phyloP scores from a whole-genome alignment of 768 basidiomycete species.

The Amanita thiersii region DNA sequence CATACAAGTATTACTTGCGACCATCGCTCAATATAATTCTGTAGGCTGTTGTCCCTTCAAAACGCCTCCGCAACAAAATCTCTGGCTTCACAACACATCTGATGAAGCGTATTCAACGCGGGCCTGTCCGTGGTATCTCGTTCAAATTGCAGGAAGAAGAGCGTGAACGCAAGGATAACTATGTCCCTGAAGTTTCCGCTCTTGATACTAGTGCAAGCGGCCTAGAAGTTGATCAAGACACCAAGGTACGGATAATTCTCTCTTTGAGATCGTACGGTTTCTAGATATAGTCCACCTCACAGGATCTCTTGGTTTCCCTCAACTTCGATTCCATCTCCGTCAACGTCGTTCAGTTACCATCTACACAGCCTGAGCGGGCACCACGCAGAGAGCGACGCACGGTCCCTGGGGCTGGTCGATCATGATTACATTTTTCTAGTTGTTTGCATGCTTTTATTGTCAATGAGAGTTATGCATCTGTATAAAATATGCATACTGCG shows the following conservation, averaged over 20 bases:
- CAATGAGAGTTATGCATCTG: constrained; percentile 6
- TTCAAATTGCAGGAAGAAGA: constrained; percentile 99
- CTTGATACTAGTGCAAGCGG: constrained; percentile 71
- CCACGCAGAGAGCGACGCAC: constrained; percentile 68
- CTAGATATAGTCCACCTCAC: background rate
- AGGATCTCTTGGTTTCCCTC: constrained; percentile 72
- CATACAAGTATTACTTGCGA: background rate
- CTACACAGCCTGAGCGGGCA: constrained; percentile 57
- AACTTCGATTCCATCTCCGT: background rate
- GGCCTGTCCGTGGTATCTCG: constrained; percentile 98
- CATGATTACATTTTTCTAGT: background rate
- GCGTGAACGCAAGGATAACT: constrained; percentile 98
- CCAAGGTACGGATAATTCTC: constrained; percentile 58
- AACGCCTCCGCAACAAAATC: constrained; percentile 99
- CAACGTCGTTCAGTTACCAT: background rate
- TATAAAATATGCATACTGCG: constrained; percentile 7
- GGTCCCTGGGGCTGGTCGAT: constrained; percentile 73
- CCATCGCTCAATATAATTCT: background rate
- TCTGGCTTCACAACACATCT: constrained; percentile 99
- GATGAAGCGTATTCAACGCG: constrained; percentile 99
- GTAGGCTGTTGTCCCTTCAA: constrained; percentile 91
- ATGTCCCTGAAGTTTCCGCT: constrained; percentile 96
- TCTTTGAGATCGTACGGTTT: background rate
- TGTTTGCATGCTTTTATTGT: background rate
- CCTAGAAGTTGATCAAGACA: constrained; percentile 86